Percentiles rank a stretch among this genome's conserved stretches.
phyloP scores from a whole-genome alignment of 768 basidiomycete genomes.

The Aureoboletus auriporus region DNA sequence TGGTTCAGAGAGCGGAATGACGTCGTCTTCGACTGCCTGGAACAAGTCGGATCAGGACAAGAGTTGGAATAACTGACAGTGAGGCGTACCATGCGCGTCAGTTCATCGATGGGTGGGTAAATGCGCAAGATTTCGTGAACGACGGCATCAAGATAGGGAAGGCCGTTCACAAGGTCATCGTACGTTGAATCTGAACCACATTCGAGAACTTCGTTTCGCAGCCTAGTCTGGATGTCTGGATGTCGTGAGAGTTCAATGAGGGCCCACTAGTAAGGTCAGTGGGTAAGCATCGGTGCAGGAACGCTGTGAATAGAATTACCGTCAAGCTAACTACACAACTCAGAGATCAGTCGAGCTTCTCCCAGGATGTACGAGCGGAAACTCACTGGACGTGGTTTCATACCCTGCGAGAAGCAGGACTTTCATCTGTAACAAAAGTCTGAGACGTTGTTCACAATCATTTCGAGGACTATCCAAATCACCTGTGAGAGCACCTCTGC shows the following conservation, averaged over 20 bases:
- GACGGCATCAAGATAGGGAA: slow-evolving; percentile 56
- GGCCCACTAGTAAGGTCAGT: slow-evolving; percentile 40
- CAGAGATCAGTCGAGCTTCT: background rate
- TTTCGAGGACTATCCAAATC: background rate
- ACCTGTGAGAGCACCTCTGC: slow-evolving; percentile 29
- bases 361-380: background rate
- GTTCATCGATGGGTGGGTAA: slow-evolving; percentile 36
- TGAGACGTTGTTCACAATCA: too few species aligned
- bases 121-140: slow-evolving; percentile 44
- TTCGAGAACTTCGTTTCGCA: slow-evolving; percentile 47
- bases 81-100: slow-evolving; percentile 5
- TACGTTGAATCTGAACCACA: slow-evolving; percentile 47
- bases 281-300: background rate
- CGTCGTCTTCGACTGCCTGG: slow-evolving; percentile 49
- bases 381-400: slow-evolving; percentile 21
- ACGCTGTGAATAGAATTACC: background rate
- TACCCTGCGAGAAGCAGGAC: slow-evolving; percentile 19
- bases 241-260: slow-evolving; percentile 51
- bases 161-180: slow-evolving; percentile 44
- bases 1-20: slow-evolving; percentile 53
- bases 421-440: slow-evolving; percentile 14
- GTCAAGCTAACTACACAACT: slow-evolving; percentile 15
- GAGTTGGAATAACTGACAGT: background rate
- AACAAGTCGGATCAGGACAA: background rate
- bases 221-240: slow-evolving; percentile 41